These are phyloP conservation scores for Vitis rotundifolia DNA, from an alignment of 164 flowering plant genomes.

Conservation along the genomic window DNA sequence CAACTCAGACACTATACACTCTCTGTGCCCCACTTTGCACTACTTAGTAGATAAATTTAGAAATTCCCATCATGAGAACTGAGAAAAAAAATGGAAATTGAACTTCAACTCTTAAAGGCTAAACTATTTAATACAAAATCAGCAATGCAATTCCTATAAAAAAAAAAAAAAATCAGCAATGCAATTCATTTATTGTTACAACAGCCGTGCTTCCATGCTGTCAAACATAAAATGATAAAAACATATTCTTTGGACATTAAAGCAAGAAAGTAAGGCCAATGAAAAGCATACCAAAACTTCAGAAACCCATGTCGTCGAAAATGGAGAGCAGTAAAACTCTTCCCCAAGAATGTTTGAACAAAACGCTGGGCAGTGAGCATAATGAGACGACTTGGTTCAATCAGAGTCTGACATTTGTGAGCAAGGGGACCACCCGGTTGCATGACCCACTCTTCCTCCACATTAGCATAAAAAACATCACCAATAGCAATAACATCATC, in stretches of 20 bases:
- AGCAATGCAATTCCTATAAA: background rate
- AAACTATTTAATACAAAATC: background rate
- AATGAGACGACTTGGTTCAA: constrained; percentile 84
- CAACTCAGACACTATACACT: no score
- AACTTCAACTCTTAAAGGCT: no score
- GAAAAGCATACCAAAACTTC: constrained; percentile 79
- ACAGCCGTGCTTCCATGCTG: background rate
- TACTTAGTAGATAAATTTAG: no score
- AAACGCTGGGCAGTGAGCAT: constrained; percentile 92
- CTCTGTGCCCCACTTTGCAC: no score
- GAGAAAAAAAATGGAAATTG: no score
- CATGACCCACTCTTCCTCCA: constrained; percentile 89
- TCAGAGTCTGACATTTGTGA: constrained; percentile 78
- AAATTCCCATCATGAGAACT: no score
- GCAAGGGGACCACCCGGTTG: constrained; percentile 98
- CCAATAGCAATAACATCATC: constrained; percentile 89
- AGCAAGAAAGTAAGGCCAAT: background rate
- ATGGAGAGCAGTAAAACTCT: constrained; percentile 79
- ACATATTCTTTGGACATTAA: background rate
- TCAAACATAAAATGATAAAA: background rate
- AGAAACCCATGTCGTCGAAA: constrained; percentile 92
- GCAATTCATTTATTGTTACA: background rate
- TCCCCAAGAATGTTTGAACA: constrained; percentile 90
- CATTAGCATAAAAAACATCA: constrained; percentile 87
- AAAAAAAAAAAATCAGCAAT: background rate